Evolutionary conservation across 352 stramenopile species (phyloP), one percentile per base, ranked within the genome.

Genomic region (Phytophthora pini): DNA sequence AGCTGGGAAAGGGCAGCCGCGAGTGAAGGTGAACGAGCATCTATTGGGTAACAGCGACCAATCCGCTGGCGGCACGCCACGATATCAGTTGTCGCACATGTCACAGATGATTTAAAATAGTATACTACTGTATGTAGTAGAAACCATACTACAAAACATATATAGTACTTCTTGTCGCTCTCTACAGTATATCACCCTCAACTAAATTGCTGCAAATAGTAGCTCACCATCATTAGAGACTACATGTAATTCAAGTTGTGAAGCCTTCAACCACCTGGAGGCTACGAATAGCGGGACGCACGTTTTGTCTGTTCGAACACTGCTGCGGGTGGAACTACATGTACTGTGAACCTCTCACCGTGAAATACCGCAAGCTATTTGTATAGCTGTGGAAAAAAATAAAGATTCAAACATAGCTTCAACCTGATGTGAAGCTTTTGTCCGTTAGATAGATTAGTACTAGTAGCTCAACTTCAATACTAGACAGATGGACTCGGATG

Each of bases 31-130:
- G 54, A 24, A 58, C 58, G 49, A n/a, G 15, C 46, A 38, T 24
- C 26, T 20, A 20, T 39, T 51, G 31, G 31, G 11, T 34, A 34
- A 34, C 41, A 57, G 62, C 43, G 31, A 20, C 60, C 61, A 68
- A 68, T 68, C 51, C 27, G 12, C n/a, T 6, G 4, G 10, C 41
- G 45, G 43, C 44, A 63, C 39, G 48, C 11, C 12, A 29, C 27
- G 44, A 70, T 53, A 60, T 65, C 55, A 65, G 47, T 47, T 68
- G 62, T 65, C 46, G 11, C 43, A 61, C 49, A 71, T 71, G 63
- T 71, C 63, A 40, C 63, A 71, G 24, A 39, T 3, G 9, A 20
- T 5, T 7, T 3, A 3, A 44, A 13, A 22, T 57, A 64, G 38
- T 51, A 64, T 45, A 45, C 29, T 50, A 41, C 0, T 1, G 11